Conservation (phyloP, 2,329 filamentous ascomycete genomes). For the Diaporthe ilicicola region DNA sequence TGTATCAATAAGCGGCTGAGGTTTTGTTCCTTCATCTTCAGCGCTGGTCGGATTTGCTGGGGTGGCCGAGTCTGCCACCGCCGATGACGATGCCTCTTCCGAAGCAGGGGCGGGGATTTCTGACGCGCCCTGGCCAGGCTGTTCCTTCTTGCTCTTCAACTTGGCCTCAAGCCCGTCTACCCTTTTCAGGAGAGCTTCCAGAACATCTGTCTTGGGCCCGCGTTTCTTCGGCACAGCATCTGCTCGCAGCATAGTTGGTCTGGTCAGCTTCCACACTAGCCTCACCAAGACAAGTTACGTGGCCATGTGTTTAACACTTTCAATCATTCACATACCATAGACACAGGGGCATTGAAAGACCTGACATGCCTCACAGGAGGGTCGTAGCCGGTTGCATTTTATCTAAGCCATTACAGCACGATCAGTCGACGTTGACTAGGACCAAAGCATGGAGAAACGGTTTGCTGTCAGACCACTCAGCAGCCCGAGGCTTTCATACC, state of each 20-base stretch:
- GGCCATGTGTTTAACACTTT: not conserved
- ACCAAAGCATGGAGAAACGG: not conserved
- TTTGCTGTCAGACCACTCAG: not conserved
- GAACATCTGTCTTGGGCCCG: conserved; percentile 88
- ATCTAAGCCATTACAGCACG: conserved; percentile 64
- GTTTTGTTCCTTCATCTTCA: conserved; percentile 47
- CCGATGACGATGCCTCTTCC: conserved; percentile 36
- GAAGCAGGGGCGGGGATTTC: conserved; percentile 40
- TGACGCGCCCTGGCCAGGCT: conserved; percentile 37
- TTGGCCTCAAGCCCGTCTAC: conserved; percentile 86
- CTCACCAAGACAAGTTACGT: not conserved
- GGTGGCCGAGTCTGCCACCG: conserved; percentile 35
- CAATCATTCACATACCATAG: conserved; percentile 70
- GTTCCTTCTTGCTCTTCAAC: conserved; percentile 69
- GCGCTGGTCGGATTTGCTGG: conserved; percentile 36
- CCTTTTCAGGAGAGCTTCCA: conserved; percentile 84
- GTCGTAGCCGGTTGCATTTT: conserved; percentile 87
- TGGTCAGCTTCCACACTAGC: conserved; percentile 25
- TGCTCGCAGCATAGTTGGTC: conserved; percentile 43
- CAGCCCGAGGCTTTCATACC: conserved; percentile 57
- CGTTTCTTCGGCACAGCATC: conserved; percentile 91
- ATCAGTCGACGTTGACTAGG: conserved; percentile 16
- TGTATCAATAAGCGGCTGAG: conserved; percentile 50
- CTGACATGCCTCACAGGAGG: conserved; percentile 87
- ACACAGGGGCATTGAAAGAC: conserved; percentile 89